Conservation (phyloP, 768 basidiomycete genomes). For the Leccinum rimulosum region DNA sequence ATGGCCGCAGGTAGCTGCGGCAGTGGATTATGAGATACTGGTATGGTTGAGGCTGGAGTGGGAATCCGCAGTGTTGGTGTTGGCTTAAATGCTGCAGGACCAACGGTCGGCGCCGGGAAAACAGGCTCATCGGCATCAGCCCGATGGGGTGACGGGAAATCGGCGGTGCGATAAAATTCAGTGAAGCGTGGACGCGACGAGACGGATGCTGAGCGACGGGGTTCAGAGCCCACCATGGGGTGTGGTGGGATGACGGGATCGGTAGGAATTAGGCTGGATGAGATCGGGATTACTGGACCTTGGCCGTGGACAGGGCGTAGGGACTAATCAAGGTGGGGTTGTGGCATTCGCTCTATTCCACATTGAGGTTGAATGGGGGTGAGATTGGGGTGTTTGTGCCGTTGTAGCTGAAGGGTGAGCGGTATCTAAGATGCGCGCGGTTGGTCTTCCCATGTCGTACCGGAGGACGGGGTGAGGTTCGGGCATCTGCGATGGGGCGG, state of each 20-base stretch:
- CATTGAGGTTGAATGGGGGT: neutral
- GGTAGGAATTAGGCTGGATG: neutral
- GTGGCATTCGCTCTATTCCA: neutral
- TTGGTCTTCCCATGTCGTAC: neutral
- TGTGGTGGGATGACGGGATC: conserved; percentile 23
- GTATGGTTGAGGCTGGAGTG: neutral
- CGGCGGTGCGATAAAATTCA: conserved; percentile 25
- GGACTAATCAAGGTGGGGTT: neutral
- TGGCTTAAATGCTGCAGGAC: conserved; percentile 5
- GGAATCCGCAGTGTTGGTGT: conserved; percentile 10
- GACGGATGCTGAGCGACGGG: conserved; percentile 7
- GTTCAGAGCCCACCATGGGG: conserved; percentile 13
- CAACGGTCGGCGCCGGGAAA: neutral
- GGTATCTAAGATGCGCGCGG: neutral
- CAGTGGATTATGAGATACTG: conserved; percentile 48
- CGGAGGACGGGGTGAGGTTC: neutral
- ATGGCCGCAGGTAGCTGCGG: conserved; percentile 61
- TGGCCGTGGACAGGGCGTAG: conserved; percentile 6
- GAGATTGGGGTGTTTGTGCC: neutral
- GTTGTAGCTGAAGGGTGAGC: no score
- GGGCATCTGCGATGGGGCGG: no score
- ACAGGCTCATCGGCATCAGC: conserved; percentile 1
- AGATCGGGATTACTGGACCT: conserved; percentile 16
- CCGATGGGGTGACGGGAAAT: conserved; percentile 5
- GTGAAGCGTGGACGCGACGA: conserved; percentile 23